Conservation (phyloP, 2,329 filamentous ascomycete species). For the Diaporthe sp. region DNA sequence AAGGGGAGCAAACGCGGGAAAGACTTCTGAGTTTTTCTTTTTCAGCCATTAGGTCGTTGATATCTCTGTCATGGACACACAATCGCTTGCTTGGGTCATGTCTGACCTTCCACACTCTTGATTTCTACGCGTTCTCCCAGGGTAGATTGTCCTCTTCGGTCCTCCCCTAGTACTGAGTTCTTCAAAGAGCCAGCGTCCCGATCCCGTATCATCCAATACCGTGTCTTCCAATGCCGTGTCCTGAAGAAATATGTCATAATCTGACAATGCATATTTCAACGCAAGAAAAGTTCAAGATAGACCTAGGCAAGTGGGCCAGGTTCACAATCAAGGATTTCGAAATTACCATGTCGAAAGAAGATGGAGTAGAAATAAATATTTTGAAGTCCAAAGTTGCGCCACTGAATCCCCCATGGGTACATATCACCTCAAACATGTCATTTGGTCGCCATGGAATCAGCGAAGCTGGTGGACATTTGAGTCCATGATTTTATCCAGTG, state of each 20-base stretch:
- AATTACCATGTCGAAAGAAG: too few relatives aligned
- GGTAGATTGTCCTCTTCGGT: too few relatives aligned
- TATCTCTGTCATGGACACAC: neutral
- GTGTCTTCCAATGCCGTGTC: neutral
- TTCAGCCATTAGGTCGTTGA: neutral
- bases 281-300: neutral
- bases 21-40: neutral
- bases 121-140: neutral
- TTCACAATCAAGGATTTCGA: neutral
- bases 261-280: too few relatives aligned
- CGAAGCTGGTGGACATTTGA: too few relatives aligned
- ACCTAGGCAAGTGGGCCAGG: neutral
- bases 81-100: neutral
- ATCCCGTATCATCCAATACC: neutral
- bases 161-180: too few relatives aligned
- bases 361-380: neutral
- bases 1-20: conserved; percentile 1
- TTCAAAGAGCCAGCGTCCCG: neutral
- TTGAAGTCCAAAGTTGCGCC: neutral
- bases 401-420: neutral
- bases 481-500: too few relatives aligned
- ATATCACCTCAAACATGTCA: neutral
- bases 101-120: neutral
- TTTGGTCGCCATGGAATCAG: neutral
- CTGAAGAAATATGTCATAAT: neutral